Percentiles rank a stretch among this genome's conserved stretches.
phyloP scores from a whole-genome alignment of 1,284 basidiomycete species.

The Cryptococcus neoformans region DNA sequence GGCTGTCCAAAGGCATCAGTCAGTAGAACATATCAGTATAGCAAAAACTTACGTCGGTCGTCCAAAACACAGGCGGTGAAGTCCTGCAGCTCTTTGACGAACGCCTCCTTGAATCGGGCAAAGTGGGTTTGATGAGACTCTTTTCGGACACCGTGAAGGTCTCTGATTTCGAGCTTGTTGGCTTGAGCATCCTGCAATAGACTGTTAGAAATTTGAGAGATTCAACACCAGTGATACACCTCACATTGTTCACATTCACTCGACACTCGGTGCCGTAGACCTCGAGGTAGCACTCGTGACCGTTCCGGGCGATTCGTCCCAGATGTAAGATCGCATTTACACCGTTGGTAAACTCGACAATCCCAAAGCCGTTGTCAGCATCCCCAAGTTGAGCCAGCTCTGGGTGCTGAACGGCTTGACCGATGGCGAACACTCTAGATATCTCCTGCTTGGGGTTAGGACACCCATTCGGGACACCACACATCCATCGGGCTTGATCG shows the following conservation, averaged over 20 bases:
- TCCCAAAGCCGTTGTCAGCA: constrained; percentile 19
- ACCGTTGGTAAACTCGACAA: constrained; percentile 21
- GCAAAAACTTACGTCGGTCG: constrained; percentile 9
- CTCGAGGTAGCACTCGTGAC: constrained; percentile 12
- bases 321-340: constrained; percentile 17
- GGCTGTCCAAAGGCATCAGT: background rate
- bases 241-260: constrained; percentile 16
- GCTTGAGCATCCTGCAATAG: constrained; percentile 7
- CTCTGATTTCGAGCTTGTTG: constrained; percentile 17
- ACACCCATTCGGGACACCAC: constrained; percentile 1
- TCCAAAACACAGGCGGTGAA: constrained; percentile 14
- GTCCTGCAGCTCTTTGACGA: constrained; percentile 19
- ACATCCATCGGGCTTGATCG: constrained; percentile 4
- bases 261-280: constrained; percentile 18
- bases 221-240: background rate
- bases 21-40: background rate
- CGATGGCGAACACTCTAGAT: constrained; percentile 18
- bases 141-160: constrained; percentile 16
- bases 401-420: constrained; percentile 15
- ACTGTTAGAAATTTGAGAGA: background rate
- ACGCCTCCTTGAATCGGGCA: constrained; percentile 17
- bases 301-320: constrained; percentile 13
- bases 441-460: constrained; percentile 8
- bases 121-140: constrained; percentile 10
- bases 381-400: constrained; percentile 20